Evolutionary conservation across 106 monocot genomes (phyloP).

Genomic region (Narthecium ossifragum): DNA sequence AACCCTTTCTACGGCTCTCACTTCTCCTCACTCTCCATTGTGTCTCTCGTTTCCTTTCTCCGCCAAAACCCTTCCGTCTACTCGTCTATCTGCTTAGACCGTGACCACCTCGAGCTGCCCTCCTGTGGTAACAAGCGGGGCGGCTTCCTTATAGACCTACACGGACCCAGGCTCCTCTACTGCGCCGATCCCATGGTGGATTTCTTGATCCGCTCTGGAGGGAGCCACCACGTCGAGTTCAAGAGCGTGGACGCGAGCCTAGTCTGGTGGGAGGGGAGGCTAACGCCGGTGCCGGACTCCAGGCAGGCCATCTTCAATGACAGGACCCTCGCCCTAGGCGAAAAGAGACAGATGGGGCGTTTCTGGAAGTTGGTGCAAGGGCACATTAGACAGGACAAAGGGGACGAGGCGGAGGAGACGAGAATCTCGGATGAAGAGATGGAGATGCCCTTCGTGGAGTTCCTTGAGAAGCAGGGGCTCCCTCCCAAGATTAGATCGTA

Average conservation of each 20-base stretch:
- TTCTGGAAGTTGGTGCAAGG: slow-evolving; percentile 65
- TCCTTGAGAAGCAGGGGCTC: slow-evolving; percentile 65
- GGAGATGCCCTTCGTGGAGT: slow-evolving; percentile 65
- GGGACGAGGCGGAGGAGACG: slow-evolving; percentile 3
- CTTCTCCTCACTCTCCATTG: slow-evolving; percentile 61
- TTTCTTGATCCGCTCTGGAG: slow-evolving; percentile 74
- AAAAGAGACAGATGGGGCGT: slow-evolving; percentile 73
- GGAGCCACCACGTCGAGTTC: slow-evolving; percentile 82
- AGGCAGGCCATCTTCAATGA: slow-evolving; percentile 85
- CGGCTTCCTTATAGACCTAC: slow-evolving; percentile 52
- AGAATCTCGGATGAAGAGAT: slow-evolving; percentile 48
- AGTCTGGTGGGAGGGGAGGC: slow-evolving; percentile 65
- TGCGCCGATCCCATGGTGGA: slow-evolving; percentile 79
- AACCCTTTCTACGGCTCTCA: slow-evolving; percentile 88
- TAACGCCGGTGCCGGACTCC: slow-evolving; percentile 75
- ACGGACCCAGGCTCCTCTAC: slow-evolving; percentile 73
- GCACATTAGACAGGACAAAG: slow-evolving; percentile 27
- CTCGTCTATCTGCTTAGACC: slow-evolving; percentile 10
- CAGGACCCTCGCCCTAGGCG: slow-evolving; percentile 48
- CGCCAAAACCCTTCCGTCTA: neutral
- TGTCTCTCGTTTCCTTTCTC: slow-evolving; percentile 27
- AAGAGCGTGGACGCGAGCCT: slow-evolving; percentile 75
- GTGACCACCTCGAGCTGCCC: slow-evolving; percentile 21
- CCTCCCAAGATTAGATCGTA: slow-evolving; percentile 74
- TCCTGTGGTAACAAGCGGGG: slow-evolving; percentile 43